Evolutionary conservation across 2,329 filamentous ascomycete species (phyloP), one percentile per base, ranked within the genome.

Genomic region (Trichoderma atroviride): DNA sequence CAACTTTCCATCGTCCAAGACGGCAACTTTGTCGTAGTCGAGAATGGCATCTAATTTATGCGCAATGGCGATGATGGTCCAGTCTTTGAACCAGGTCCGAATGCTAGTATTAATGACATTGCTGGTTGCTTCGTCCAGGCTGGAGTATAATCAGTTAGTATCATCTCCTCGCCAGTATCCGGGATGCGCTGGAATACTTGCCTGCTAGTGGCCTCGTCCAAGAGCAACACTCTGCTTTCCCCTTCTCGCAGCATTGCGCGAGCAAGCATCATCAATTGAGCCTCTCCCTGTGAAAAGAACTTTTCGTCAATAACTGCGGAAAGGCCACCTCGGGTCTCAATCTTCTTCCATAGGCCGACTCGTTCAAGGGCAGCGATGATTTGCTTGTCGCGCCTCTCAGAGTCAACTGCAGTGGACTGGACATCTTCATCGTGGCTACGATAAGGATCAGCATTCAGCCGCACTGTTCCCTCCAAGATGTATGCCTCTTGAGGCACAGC

Each of bases 401-500:
- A n/a, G 16, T n/a, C 7, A 7, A n/a, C 19, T n/a, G 40, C 19
- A 43, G 40, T 19, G 6, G 19, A 43, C n/a, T n/a, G 40, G 40
- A 6, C 19, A 43, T n/a, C 40, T 43, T n/a, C 40, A 43, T 43
- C 40, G n/a, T 43, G 40, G 19, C 3, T 43, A 4, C 16, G 67
- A 1, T 75, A 73, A 0, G 85, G 84, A 64, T 86, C 83, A 4
- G 84, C 76, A 62, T 87, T 87, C 27, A 80, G 75, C 19, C 83
- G 79, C 10, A 87, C 76, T 0, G 78, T n/a, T 83, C 14, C 82
- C 83, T 80, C 79, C 19, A 87, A 76, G 14, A 83, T 75, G 61
- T 85, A 81, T 0, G 84, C 79, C 22, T 87, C 84, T 75, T 87
- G 85, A 0, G 85, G 83, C 3, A 87, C 76, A 7, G 81, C 79